Conservation (phyloP, 768 basidiomycete species). For the Infundibulicybe gibba region DNA sequence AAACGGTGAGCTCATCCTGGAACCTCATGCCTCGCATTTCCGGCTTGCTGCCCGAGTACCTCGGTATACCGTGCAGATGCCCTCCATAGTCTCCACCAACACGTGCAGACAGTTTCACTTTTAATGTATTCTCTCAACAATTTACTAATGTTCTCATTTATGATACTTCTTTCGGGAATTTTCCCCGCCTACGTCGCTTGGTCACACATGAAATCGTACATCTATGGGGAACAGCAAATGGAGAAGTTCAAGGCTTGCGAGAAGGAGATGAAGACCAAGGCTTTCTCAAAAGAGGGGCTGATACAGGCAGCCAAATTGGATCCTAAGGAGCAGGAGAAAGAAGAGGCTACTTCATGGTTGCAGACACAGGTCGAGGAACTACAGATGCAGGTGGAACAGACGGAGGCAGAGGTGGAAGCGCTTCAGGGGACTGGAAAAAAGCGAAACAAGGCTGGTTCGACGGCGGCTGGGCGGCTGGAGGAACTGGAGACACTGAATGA, state of each 20-base stretch:
- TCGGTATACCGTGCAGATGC: too few species aligned
- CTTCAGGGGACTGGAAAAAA: constrained; percentile 83
- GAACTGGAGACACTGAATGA: constrained; percentile 90
- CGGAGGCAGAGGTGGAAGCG: constrained; percentile 93
- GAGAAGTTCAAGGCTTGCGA: constrained; percentile 99
- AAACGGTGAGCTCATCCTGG: constrained; percentile 66
- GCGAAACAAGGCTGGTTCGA: constrained; percentile 68
- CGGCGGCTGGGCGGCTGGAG: constrained; percentile 67
- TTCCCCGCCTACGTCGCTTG: constrained; percentile 17
- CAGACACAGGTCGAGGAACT: constrained; percentile 89
- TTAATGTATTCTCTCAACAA: constrained; percentile 9
- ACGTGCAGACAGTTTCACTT: constrained; percentile 10
- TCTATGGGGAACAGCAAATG: constrained; percentile 80
- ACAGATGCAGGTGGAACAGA: constrained; percentile 86
- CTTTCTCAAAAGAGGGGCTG: constrained; percentile 97
- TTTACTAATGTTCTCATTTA: constrained; percentile 17
- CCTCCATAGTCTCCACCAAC: constrained; percentile 4
- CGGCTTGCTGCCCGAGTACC: constrained; percentile 1
- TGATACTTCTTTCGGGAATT: constrained; percentile 16
- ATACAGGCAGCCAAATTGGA: constrained; percentile 93
- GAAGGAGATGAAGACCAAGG: constrained; percentile 99
- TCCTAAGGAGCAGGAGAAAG: constrained; percentile 95
- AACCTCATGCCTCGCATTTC: constrained; percentile 6
- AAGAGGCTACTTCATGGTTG: constrained; percentile 85
- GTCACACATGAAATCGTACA: constrained; percentile 9